Evolutionary conservation across 148 eudicot species (phyloP).

Genomic region (Camellia lanceoleosa): DNA sequence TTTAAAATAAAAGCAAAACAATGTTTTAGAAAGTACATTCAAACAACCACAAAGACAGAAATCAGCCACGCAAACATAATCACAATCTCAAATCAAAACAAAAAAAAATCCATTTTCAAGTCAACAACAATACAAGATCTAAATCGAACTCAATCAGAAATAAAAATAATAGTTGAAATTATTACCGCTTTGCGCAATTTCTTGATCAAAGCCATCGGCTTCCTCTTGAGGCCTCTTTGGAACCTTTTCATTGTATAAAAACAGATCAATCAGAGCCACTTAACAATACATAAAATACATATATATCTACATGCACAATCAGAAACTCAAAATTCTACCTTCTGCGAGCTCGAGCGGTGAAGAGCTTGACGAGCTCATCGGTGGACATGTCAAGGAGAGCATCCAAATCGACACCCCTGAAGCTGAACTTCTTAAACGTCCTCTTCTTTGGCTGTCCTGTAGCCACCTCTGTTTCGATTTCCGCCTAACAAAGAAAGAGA

Average conservation of each 20-base stretch:
- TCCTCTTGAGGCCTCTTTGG: slow-evolving; percentile 63
- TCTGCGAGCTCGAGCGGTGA: slow-evolving; percentile 57
- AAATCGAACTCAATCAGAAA: neutral
- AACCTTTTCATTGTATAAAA: slow-evolving; percentile 34
- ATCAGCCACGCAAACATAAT: too few relatives aligned
- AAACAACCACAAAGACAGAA: too few relatives aligned
- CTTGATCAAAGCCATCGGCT: slow-evolving; percentile 77
- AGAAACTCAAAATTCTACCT: slow-evolving; percentile 22
- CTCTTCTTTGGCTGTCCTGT: slow-evolving; percentile 70
- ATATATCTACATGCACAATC: neutral
- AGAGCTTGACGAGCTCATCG: slow-evolving; percentile 76
- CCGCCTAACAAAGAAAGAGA: neutral
- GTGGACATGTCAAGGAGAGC: slow-evolving; percentile 71
- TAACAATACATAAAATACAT: too few relatives aligned
- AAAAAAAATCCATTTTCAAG: too few relatives aligned
- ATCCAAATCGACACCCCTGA: slow-evolving; percentile 78
- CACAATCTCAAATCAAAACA: too few relatives aligned
- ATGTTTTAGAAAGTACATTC: too few relatives aligned
- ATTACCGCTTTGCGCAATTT: slow-evolving; percentile 69
- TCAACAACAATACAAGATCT: neutral
- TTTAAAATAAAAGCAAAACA: too few relatives aligned
- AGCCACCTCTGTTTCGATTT: slow-evolving; percentile 52
- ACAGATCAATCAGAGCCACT: neutral
- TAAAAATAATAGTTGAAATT: neutral
- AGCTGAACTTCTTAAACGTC: slow-evolving; percentile 83